Base-by-base conservation (phyloP, 2,329 filamentous ascomycete genomes). In the Fusarium sp. region DNA sequence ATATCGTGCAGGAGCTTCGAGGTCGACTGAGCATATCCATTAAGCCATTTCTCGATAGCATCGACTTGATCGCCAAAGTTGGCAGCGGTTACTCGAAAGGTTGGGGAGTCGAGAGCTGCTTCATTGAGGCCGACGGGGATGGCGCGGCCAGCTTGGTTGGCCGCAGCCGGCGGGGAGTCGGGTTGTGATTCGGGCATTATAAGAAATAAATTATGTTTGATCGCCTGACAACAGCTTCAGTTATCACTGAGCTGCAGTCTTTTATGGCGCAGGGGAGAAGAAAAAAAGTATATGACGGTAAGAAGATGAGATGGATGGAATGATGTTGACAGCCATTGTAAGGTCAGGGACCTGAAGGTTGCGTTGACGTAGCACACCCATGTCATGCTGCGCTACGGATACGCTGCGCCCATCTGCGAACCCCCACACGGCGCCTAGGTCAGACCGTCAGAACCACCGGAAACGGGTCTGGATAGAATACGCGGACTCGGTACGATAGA, bases 11-110 rank as follows among this genome's bases (percentile, higher is more conserved):
- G 82, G 37, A 90, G 80, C 76, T 85, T 88, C 48, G 85, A 81
- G 11, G 86, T 86, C 48, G 85, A 84, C 68, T 82, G 82, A 49
- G 84, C 81, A 70, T 88, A 88, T 55, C 82, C 83, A 44, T 87
- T 94, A 30, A 99, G 92, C 96, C 96, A 99, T 86, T 89, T 90
- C 81, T 98, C 96, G 64, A 98, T 88, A 59, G 90, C 87, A 71
- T 98, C 96, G 75, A 97, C 89, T 83, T 99, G 95, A 71, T 98
- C 96, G 69, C 90, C 87, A 78, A 97, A 97, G 82, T 98, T 94
- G 48, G 92, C 83, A 44, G 93, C 89, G 24, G 93, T 93, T 48
- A 94, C 93, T 71, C 96, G 93, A 80, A 98, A 98, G 37, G 94
- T 97, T 27, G 96, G 96, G 41, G 94, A 98, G 82, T 99, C 96